These are phyloP conservation scores for Verticillium alfalfae DNA, from an alignment of 2,329 filamentous ascomycete genomes.

Conservation along the genomic window DNA sequence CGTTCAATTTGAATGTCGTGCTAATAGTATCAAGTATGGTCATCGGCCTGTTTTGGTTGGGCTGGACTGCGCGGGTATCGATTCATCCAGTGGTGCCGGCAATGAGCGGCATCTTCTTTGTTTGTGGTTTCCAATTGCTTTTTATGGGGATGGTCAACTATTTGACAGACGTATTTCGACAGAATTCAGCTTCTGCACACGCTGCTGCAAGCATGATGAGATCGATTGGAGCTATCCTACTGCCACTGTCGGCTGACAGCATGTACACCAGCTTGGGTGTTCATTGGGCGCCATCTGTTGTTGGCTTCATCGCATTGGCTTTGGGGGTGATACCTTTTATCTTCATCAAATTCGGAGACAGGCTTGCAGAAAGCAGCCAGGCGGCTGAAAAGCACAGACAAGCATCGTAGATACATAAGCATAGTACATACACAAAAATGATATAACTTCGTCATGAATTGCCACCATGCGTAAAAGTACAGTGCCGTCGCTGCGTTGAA, in stretches of 20 bases:
- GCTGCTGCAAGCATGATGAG: slow-evolving; percentile 12
- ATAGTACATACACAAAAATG: too few relatives aligned
- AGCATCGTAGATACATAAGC: not conserved
- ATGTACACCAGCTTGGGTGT: slow-evolving; percentile 45
- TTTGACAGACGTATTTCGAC: slow-evolving; percentile 52
- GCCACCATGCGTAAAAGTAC: not conserved
- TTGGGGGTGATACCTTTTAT: slow-evolving; percentile 47
- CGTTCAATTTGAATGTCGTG: not conserved
- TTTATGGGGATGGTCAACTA: slow-evolving; percentile 64
- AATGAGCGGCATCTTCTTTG: slow-evolving; percentile 56
- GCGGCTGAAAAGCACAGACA: not conserved
- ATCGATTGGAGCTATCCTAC: slow-evolving; percentile 23
- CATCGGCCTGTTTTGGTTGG: slow-evolving; percentile 55
- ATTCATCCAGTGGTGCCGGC: slow-evolving; percentile 52
- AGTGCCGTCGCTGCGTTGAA: too few relatives aligned
- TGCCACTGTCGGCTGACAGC: slow-evolving; percentile 48
- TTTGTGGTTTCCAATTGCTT: slow-evolving; percentile 55
- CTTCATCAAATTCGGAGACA: slow-evolving; percentile 48
- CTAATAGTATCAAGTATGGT: slow-evolving; percentile 15
- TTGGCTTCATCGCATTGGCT: slow-evolving; percentile 43
- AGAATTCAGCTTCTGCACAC: slow-evolving; percentile 25
- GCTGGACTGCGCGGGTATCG: slow-evolving; percentile 45
- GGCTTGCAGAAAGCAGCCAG: not conserved
- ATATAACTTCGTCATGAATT: not conserved
- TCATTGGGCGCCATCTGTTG: slow-evolving; percentile 41